Percentiles rank a stretch among this genome's conserved stretches.
Evolutionary conservation across 2,329 filamentous ascomycete genomes (phyloP).

Genomic region (Talaromyces sp.): DNA sequence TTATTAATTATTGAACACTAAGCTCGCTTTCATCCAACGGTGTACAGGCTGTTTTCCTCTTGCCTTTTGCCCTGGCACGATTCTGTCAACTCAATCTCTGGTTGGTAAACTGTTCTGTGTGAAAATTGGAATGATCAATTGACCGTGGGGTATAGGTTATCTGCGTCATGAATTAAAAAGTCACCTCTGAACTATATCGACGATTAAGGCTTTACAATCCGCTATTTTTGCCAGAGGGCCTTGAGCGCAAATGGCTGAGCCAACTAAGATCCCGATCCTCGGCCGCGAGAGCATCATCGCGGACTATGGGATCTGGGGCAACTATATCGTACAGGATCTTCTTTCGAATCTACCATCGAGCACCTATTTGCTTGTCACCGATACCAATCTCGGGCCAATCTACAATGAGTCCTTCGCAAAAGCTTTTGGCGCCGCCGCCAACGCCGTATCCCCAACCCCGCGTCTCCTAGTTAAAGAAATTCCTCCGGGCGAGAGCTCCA

Average conservation of each 20-base stretch:
- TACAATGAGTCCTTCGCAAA: constrained; percentile 76
- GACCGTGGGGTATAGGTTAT: not conserved
- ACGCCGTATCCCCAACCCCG: constrained; percentile 46
- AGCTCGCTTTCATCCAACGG: not conserved
- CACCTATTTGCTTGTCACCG: constrained; percentile 94
- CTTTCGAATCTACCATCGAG: constrained; percentile 73
- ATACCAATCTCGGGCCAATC: constrained; percentile 78
- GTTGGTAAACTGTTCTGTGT: not conserved
- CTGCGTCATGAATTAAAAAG: constrained; percentile 12
- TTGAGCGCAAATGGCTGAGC: constrained; percentile 29
- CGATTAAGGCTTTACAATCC: not conserved
- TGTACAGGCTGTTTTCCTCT: not conserved
- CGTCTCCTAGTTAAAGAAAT: constrained; percentile 82
- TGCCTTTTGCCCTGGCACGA: not conserved
- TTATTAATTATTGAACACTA: not conserved
- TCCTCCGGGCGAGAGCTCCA: constrained; percentile 87
- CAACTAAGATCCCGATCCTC: constrained; percentile 71
- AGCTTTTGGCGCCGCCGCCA: constrained; percentile 54
- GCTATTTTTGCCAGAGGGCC: not conserved
- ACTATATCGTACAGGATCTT: constrained; percentile 76
- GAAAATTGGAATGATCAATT: not conserved
- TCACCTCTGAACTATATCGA: not conserved
- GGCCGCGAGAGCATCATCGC: constrained; percentile 87
- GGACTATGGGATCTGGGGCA: constrained; percentile 84
- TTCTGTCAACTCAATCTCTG: not conserved